These are phyloP conservation scores for Abrus precatorius DNA, from an alignment of 306 rosid species.

Conservation along the genomic window DNA sequence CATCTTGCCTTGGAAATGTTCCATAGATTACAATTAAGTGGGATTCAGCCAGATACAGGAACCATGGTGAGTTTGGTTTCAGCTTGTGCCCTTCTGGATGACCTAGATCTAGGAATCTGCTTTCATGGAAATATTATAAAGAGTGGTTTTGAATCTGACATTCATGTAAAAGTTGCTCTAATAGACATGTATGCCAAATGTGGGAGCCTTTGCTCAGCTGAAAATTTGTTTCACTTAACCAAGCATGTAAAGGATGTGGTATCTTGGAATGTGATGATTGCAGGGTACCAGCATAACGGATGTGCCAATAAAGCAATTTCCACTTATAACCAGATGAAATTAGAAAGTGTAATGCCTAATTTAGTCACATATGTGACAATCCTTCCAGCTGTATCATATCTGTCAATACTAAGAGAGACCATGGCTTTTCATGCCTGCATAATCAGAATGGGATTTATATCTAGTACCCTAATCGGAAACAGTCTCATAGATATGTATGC, in stretches of 20 bases:
- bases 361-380: slow-evolving; percentile 63
- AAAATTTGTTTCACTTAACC: slow-evolving; percentile 57
- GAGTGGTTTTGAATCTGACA: slow-evolving; percentile 63
- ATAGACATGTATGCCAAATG: slow-evolving; percentile 75
- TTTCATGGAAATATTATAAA: slow-evolving; percentile 65
- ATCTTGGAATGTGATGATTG: slow-evolving; percentile 74
- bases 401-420: slow-evolving; percentile 64
- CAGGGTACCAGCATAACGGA: slow-evolving; percentile 64
- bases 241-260: slow-evolving; percentile 54
- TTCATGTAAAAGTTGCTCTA: slow-evolving; percentile 63
- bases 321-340: slow-evolving; percentile 60
- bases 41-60: slow-evolving; percentile 66
- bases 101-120: slow-evolving; percentile 56
- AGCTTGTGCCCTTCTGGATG: slow-evolving; percentile 52
- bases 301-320: slow-evolving; percentile 59
- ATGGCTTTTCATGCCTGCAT: slow-evolving; percentile 71
- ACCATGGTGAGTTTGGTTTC: slow-evolving; percentile 64
- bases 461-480: slow-evolving; percentile 59
- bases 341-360: slow-evolving; percentile 62
- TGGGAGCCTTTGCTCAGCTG: slow-evolving; percentile 62
- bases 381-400: slow-evolving; percentile 70
- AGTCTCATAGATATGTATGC: slow-evolving; percentile 74
- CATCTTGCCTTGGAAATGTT: slow-evolving; percentile 57
- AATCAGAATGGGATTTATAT: slow-evolving; percentile 68
- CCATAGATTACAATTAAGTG: slow-evolving; percentile 52